Base-by-base conservation (phyloP, 2,329 filamentous ascomycete species). In the Aspergillus sclerotialis region DNA sequence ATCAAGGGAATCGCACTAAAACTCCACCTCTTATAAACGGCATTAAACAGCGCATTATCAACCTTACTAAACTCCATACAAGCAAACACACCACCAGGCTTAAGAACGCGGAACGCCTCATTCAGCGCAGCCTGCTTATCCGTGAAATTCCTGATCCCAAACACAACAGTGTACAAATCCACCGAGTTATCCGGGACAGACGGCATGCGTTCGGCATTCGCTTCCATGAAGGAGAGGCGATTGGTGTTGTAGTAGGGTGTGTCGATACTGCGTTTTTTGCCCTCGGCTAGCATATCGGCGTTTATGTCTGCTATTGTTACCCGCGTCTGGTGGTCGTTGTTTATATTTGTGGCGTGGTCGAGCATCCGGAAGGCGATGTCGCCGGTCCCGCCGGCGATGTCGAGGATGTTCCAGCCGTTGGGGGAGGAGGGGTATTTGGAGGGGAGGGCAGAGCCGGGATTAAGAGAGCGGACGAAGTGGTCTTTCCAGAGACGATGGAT, bases 401-500 rank as follows among this genome's bases (percentile, higher is more conserved):
- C 92, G 55, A 98, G 83, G 60, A 98, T 86, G 65, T 70, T 78
- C 73, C 79, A 81, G 42, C 75, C 73, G 19, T 6, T 6, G n/a
- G 45, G 40, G 19, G 48, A 39, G 35, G 55, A 49, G 31, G 40
- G 41, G 5, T 52, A 45, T 23, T 50, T 55, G 8, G 58, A 52
- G 29, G 57, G 48, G 60, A 69, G 35, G 52, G 70, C 48, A 1
- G 67, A 75, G 45, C 89, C 89, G 0, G 92, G 90, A 60, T 95
- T 92, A 19, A 98, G 76, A 21, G 81, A 82, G 47, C 85, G 81
- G 29, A 98, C 90, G 62, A 96, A 98, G 66, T 94, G 81, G 65
- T 96, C 90, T 69, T 84, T 98, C 92, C 92, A 98, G 24, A 98
- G 70, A 28, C 92, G 84, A 63, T 98, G 92, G 66, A 94, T 89